A percentile compares a stretch with the other conserved stretches of the same genome.
phyloP scores from a whole-genome alignment of 73 alveolate genomes.

The Tetrahymena elliotti region DNA sequence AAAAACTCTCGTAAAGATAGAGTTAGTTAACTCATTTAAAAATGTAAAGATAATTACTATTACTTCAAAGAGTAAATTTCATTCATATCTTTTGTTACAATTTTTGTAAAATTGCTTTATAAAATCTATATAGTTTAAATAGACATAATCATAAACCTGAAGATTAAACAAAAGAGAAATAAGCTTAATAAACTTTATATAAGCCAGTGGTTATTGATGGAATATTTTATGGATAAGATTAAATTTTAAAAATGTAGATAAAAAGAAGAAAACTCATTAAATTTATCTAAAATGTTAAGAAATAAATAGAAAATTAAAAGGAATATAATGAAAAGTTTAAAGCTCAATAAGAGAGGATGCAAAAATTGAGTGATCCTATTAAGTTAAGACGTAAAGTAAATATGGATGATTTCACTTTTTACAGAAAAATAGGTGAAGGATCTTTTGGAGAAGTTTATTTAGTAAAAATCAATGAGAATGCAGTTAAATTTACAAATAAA shows the following conservation, averaged over 20 bases:
- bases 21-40: neutral
- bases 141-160: neutral
- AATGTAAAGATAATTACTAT: neutral
- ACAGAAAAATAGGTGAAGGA: conserved; percentile 44
- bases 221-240: neutral
- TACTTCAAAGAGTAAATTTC: neutral
- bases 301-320: neutral
- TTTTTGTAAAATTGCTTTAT: too few species aligned
- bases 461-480: conserved; percentile 68
- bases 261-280: neutral
- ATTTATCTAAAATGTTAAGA: neutral
- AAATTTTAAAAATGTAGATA: neutral
- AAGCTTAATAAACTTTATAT: neutral
- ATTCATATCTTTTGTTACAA: too few species aligned
- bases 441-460: conserved; percentile 56
- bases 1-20: neutral
- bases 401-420: conserved; percentile 29
- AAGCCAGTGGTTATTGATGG: neutral
- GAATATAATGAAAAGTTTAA: neutral
- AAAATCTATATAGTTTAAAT: neutral
- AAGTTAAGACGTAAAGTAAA: neutral
- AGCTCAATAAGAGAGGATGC: neutral
- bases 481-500: conserved; percentile 7
- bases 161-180: neutral
- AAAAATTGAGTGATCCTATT: neutral